Evolutionary conservation across 1,284 basidiomycete species (phyloP), one percentile per base, ranked within the genome.

Genomic region (Cryptococcus floricola): DNA sequence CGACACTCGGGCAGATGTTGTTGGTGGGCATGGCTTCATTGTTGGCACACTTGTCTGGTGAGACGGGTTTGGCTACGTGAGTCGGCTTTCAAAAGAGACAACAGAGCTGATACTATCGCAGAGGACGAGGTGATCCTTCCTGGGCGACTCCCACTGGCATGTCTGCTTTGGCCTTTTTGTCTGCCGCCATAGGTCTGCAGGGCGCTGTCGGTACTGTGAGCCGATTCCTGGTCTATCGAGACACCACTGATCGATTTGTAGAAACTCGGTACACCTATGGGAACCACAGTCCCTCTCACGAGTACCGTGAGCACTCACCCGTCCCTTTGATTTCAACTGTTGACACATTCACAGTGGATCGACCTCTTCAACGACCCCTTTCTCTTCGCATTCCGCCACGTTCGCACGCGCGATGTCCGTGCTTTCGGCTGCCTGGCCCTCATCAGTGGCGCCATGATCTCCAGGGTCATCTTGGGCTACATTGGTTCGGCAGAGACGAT

Each of bases 311-410:
- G 61, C 56, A 23, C 14, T 18, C 12, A 19, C 28, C 14, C n/a
- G 3, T 25, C 41, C 19, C 38, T 14, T 44, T 16, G 8, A 37
- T 23, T 28, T 27, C n/a, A 6, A 42, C 25, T 43, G 18, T 18
- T 23, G n/a, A 14, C 23, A 6, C 31, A 38, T 19, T 48, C 39
- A 12, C 18, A 63, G 61, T 91, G 88, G 88, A 87, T 88, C 59
- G 88, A 91, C 73, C 83, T 91, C 55, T 81, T 88, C 79, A 84
- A 84, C 48, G 88, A 90, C 69, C 87, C 89, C 0, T 79, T 82
- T 49, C 80, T 91, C 14, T 87, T 76, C 85, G 80, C 75, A 75
- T 76, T 79, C 52, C 53, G 56, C 19, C 50, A 38, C 23, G 80
- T 87, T 59, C 76, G 74, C 39, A 79, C 84, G 3, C 83, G 89